These are phyloP conservation scores for Globisporangium middletonii DNA, from an alignment of 352 stramenopile genomes.

Conservation along the genomic window DNA sequence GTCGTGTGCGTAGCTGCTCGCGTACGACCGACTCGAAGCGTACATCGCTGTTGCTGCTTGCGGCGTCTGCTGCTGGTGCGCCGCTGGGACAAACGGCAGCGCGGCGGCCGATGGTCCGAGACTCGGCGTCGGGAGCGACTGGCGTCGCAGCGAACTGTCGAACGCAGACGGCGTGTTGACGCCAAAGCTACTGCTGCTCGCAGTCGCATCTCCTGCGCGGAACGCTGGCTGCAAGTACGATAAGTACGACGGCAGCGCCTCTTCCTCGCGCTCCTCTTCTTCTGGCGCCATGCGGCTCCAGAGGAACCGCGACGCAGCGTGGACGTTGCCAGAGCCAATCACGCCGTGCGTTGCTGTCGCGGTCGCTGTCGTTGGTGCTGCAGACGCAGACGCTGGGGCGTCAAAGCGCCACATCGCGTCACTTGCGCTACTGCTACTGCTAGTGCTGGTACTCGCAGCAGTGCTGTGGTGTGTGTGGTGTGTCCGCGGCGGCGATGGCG, in stretches of 20 bases:
- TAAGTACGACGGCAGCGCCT: slow-evolving; percentile 63
- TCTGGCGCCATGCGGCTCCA: slow-evolving; percentile 59
- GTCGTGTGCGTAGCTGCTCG: neutral
- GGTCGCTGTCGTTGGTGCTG: neutral
- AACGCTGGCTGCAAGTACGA: slow-evolving; percentile 60
- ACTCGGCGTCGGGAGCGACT: slow-evolving; percentile 11
- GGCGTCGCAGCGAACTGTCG: slow-evolving; percentile 7
- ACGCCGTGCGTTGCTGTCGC: slow-evolving; percentile 18
- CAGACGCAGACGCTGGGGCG: neutral
- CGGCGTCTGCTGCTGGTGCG: slow-evolving; percentile 3
- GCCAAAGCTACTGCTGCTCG: slow-evolving; percentile 2
- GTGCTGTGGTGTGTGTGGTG: too few relatives aligned
- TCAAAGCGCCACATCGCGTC: neutral
- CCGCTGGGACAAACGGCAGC: slow-evolving; percentile 8
- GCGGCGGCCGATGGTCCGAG: slow-evolving; percentile 4
- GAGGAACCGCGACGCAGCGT: slow-evolving; percentile 25
- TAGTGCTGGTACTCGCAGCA: neutral
- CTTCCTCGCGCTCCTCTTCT: slow-evolving; percentile 67
- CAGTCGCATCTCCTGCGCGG: slow-evolving; percentile 4
- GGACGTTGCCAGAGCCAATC: slow-evolving; percentile 31
- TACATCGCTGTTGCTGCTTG: neutral
- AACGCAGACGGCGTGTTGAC: slow-evolving; percentile 1
- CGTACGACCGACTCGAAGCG: neutral
- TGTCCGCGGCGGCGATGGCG: too few relatives aligned
- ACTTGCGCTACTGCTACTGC: too few relatives aligned